Percentiles rank a stretch among this genome's conserved stretches.
Conservation (phyloP, 192 early-diverging fungal species). For the Coemansia sp. region DNA sequence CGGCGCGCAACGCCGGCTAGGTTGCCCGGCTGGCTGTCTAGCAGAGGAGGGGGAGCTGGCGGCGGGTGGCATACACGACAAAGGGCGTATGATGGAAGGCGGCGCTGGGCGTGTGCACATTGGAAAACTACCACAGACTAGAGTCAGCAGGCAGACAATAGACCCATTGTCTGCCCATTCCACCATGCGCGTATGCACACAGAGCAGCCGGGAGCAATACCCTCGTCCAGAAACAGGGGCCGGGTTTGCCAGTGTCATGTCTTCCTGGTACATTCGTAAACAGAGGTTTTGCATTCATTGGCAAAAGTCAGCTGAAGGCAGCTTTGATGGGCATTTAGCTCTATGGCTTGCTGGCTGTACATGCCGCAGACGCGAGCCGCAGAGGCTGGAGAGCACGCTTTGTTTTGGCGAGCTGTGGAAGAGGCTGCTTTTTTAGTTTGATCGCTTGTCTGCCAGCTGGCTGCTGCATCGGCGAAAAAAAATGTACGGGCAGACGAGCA, state of each 20-base stretch:
- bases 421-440: not conserved
- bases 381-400: not conserved
- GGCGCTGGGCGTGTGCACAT: constrained; percentile 4
- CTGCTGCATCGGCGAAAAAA: not conserved
- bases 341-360: not conserved
- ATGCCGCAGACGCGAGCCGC: not conserved
- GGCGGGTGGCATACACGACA: not conserved
- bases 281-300: not conserved
- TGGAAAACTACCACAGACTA: not conserved
- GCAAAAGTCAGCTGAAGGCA: constrained; percentile 3
- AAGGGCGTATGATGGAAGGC: not conserved
- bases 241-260: not conserved
- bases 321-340: not conserved
- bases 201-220: not conserved
- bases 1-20: not conserved
- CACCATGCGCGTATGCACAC: not conserved
- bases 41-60: no score
- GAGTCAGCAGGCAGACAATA: constrained; percentile 6
- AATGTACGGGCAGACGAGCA: not conserved
- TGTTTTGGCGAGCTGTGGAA: not conserved
- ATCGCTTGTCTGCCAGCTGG: not conserved
- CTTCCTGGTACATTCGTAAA: not conserved
- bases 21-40: no score
- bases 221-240: constrained; percentile 3
- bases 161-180: not conserved